Evolutionary conservation across 768 basidiomycete species (phyloP).

Genomic region (Mycena polygramma): DNA sequence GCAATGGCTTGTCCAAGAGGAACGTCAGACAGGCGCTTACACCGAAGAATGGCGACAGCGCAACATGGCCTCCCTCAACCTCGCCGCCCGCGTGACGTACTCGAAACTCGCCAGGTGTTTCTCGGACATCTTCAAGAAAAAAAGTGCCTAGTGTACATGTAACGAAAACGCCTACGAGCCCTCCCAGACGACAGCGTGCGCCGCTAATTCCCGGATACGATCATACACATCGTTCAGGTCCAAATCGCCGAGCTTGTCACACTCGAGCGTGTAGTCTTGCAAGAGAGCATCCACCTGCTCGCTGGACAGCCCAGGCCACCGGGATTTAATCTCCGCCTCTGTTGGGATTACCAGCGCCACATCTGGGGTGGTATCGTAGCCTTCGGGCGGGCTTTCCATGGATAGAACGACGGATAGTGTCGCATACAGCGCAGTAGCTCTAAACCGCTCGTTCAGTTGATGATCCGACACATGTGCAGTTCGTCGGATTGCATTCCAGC

Average conservation of each 20-base stretch:
- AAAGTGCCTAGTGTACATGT: slow-evolving; percentile 33
- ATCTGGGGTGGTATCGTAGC: slow-evolving; percentile 67
- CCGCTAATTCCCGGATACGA: slow-evolving; percentile 73
- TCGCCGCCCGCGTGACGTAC: slow-evolving; percentile 70
- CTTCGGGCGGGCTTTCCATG: slow-evolving; percentile 56
- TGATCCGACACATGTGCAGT: slow-evolving; percentile 84
- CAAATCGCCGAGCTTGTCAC: slow-evolving; percentile 68
- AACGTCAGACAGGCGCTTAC: slow-evolving; percentile 67
- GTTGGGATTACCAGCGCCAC: slow-evolving; percentile 73
- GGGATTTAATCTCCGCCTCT: slow-evolving; percentile 70
- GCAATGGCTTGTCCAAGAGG: slow-evolving; percentile 82
- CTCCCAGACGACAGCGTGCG: slow-evolving; percentile 59
- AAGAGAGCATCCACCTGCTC: slow-evolving; percentile 73
- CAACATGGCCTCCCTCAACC: slow-evolving; percentile 66
- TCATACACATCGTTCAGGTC: slow-evolving; percentile 73
- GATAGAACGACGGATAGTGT: slow-evolving; percentile 67
- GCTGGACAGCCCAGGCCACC: slow-evolving; percentile 80
- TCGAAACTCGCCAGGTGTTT: slow-evolving; percentile 56
- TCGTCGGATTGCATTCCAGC: slow-evolving; percentile 83
- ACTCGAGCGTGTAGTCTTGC: slow-evolving; percentile 73
- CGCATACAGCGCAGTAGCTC: slow-evolving; percentile 79
- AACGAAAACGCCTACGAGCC: slow-evolving; percentile 32
- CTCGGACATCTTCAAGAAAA: slow-evolving; percentile 42
- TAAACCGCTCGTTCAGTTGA: slow-evolving; percentile 79
- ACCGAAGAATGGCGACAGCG: slow-evolving; percentile 76